Percentiles rank a stretch among this genome's conserved stretches.
Conservation (phyloP, 2,329 filamentous ascomycete genomes). For the Fusarium torreyae region DNA sequence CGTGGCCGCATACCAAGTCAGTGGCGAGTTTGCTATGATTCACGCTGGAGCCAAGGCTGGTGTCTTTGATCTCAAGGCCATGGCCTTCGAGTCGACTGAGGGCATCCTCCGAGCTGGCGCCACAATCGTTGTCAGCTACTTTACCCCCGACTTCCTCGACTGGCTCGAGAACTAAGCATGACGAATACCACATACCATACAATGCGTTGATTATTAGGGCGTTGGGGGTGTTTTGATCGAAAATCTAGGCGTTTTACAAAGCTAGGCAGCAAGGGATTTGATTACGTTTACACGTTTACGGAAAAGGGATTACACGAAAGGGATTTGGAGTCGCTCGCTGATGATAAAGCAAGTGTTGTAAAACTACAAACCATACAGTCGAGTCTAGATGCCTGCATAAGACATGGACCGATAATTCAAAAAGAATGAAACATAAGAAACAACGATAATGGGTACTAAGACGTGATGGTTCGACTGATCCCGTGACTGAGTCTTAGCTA, state of each 20-base stretch:
- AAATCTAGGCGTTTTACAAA: conserved; percentile 30
- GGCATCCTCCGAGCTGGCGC: conserved; percentile 94
- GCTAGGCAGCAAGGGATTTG: conserved; percentile 24
- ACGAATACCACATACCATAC: conserved; percentile 26
- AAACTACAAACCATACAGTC: conserved; percentile 3
- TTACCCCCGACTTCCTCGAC: conserved; percentile 84
- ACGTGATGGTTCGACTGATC: not conserved
- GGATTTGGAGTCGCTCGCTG: conserved; percentile 7
- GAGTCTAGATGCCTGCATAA: conserved; percentile 1
- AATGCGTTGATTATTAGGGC: conserved; percentile 20
- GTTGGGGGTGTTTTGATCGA: conserved; percentile 28
- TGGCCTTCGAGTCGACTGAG: conserved; percentile 95
- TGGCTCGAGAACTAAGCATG: conserved; percentile 69
- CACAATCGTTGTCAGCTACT: conserved; percentile 94
- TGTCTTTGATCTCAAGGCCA: conserved; percentile 93
- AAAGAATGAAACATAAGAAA: not conserved
- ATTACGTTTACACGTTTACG: conserved; percentile 6
- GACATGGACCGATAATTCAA: not conserved
- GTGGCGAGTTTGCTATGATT: conserved; percentile 98
- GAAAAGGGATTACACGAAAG: conserved; percentile 3
- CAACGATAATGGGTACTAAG: not conserved
- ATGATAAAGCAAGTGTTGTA: not conserved
- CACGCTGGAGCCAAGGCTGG: conserved; percentile 95
- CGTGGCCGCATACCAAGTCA: conserved; percentile 96
- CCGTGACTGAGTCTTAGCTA: too few relatives aligned